These are phyloP conservation scores for Canavalia ensiformis DNA, from an alignment of 306 rosid species.

Conservation along the genomic window DNA sequence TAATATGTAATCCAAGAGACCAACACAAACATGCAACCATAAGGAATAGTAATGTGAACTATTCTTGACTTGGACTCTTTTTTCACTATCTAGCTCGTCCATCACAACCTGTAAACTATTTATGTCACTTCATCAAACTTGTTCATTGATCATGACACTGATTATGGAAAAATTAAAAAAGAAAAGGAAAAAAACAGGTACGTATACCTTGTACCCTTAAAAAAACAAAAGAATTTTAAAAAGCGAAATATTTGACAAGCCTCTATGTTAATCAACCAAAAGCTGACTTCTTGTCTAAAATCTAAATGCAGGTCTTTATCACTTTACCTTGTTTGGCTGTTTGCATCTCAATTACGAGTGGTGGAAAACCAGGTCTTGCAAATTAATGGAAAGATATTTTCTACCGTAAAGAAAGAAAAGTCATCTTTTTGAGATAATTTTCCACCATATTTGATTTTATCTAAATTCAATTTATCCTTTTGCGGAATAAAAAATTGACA, in stretches of 20 bases:
- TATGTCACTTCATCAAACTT: slow-evolving; percentile 22
- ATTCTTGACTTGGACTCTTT: slow-evolving; percentile 7
- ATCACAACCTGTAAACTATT: background rate
- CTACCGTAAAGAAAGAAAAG: background rate
- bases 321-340: background rate
- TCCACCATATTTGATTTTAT: background rate
- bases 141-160: background rate
- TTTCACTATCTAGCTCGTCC: background rate
- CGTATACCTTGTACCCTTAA: slow-evolving; percentile 4
- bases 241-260: background rate
- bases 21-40: slow-evolving; percentile 1
- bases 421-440: background rate
- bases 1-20: background rate
- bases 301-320: background rate
- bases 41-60: background rate
- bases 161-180: background rate
- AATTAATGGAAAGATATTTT: background rate
- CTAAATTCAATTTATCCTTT: background rate
- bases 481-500: background rate
- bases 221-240: background rate
- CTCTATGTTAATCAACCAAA: background rate
- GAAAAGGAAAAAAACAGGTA: background rate
- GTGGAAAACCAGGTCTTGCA: background rate
- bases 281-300: background rate
- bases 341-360: background rate